phyloP scores from a whole-genome alignment of 331 rosid genomes.

The Dryas integrifolia region DNA sequence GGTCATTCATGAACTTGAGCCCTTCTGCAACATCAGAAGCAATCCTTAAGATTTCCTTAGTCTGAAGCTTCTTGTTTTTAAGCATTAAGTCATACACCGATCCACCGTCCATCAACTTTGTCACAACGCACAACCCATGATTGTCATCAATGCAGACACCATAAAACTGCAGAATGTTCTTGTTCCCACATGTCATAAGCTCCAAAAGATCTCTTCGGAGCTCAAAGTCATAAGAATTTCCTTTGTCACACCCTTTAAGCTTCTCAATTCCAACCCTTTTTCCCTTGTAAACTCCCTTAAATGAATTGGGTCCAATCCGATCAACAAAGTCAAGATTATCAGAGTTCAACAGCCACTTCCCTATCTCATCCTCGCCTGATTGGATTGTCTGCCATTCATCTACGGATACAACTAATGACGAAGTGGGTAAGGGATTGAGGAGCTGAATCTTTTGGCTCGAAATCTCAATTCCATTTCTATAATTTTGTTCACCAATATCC shows the following conservation, averaged over 20 bases:
- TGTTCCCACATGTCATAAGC: slow-evolving; percentile 90
- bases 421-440: slow-evolving; percentile 64
- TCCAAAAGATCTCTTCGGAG: slow-evolving; percentile 75
- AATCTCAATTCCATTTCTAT: slow-evolving; percentile 57
- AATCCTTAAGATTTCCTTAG: slow-evolving; percentile 75
- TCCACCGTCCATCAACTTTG: slow-evolving; percentile 87
- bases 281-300: slow-evolving; percentile 77
- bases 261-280: slow-evolving; percentile 87
- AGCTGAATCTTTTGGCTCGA: slow-evolving; percentile 53
- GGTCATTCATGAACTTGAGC: slow-evolving; percentile 86
- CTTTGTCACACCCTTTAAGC: slow-evolving; percentile 94
- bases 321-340: slow-evolving; percentile 69
- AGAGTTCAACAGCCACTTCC: slow-evolving; percentile 80
- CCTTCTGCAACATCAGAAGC: slow-evolving; percentile 86
- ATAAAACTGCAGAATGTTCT: slow-evolving; percentile 65
- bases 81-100: slow-evolving; percentile 69
- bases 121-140: slow-evolving; percentile 89
- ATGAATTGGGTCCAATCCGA: slow-evolving; percentile 75
- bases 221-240: slow-evolving; percentile 74
- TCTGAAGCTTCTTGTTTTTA: slow-evolving; percentile 74
- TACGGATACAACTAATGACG: slow-evolving; percentile 60
- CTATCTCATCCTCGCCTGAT: slow-evolving; percentile 57
- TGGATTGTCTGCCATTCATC: slow-evolving; percentile 96
- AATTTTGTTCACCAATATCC: slow-evolving; percentile 44
- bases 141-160: slow-evolving; percentile 85